Conservation (phyloP, 2,329 filamentous ascomycete genomes). For the Penicillium nordicum region DNA sequence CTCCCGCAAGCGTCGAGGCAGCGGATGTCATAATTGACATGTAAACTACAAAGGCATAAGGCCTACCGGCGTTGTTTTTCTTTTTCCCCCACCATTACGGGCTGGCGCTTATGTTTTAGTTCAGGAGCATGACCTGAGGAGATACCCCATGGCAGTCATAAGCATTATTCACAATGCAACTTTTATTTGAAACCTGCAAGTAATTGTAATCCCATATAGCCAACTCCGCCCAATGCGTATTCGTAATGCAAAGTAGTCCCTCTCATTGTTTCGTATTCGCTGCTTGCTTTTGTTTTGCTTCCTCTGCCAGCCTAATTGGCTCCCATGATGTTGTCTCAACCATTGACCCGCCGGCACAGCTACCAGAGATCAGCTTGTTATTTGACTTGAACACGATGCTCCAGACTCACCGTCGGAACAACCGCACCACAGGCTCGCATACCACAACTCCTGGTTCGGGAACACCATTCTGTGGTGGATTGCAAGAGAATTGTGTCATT, state of each 20-base stretch:
- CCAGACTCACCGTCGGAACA: slow-evolving; percentile 55
- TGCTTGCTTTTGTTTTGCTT: slow-evolving; percentile 29
- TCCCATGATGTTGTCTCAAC: slow-evolving; percentile 64
- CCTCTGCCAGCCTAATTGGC: slow-evolving; percentile 33
- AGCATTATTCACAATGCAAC: slow-evolving; percentile 13
- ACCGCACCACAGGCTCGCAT: slow-evolving; percentile 56
- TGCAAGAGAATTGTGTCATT: slow-evolving; percentile 61
- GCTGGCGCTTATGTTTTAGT: slow-evolving; percentile 16
- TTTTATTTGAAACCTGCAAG: slow-evolving; percentile 6
- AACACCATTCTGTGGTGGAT: slow-evolving; percentile 47
- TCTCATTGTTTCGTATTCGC: slow-evolving; percentile 23
- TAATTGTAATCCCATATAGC: slow-evolving; percentile 5
- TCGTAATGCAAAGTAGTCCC: slow-evolving; percentile 3
- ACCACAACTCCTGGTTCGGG: slow-evolving; percentile 44
- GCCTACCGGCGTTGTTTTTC: slow-evolving; percentile 15
- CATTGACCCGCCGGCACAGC: slow-evolving; percentile 52
- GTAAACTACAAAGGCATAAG: slow-evolving; percentile 14
- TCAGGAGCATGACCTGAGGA: slow-evolving; percentile 25
- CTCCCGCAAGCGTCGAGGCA: slow-evolving; percentile 19
- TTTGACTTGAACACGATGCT: neutral
- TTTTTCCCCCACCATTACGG: neutral
- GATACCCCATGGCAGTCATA: slow-evolving; percentile 33
- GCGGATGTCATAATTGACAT: slow-evolving; percentile 24
- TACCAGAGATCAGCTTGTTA: slow-evolving; percentile 19
- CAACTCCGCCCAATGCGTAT: slow-evolving; percentile 18